phyloP scores from a whole-genome alignment of 192 early-diverging fungal genomes.

The Diversispora eburnea region DNA sequence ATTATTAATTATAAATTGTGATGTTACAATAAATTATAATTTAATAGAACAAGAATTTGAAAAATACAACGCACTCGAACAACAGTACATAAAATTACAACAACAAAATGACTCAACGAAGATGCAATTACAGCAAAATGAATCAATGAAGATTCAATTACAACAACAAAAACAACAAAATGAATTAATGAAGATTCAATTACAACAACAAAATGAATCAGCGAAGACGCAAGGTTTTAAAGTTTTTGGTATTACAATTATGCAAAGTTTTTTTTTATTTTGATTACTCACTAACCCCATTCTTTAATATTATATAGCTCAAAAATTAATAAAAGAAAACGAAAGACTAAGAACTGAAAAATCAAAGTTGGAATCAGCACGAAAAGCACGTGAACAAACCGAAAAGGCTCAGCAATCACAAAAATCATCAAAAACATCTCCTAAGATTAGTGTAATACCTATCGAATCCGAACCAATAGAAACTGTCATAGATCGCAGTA shows the following conservation, averaged over 20 bases:
- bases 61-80: not conserved
- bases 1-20: too few relatives aligned
- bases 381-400: not conserved
- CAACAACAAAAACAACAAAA: too few relatives aligned
- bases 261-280: too few relatives aligned
- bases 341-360: not conserved
- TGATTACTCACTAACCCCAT: not conserved
- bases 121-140: not conserved
- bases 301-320: not conserved
- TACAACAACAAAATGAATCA: too few relatives aligned
- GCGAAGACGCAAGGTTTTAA: not conserved
- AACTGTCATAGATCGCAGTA: not conserved
- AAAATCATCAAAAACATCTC: not conserved
- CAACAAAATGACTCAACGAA: not conserved
- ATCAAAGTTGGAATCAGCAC: not conserved
- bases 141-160: too few relatives aligned
- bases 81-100: not conserved
- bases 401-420: not conserved
- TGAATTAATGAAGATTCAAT: too few relatives aligned
- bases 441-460: not conserved
- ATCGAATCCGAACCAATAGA: not conserved
- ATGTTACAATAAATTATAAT: too few relatives aligned
- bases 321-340: not conserved
- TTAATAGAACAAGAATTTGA: not conserved
- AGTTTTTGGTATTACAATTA: too few relatives aligned